A percentile compares a stretch with the other conserved stretches of the same genome.
Conservation (phyloP, 495 filamentous ascomycete genomes). For the Hyaloscypha bicolor region DNA sequence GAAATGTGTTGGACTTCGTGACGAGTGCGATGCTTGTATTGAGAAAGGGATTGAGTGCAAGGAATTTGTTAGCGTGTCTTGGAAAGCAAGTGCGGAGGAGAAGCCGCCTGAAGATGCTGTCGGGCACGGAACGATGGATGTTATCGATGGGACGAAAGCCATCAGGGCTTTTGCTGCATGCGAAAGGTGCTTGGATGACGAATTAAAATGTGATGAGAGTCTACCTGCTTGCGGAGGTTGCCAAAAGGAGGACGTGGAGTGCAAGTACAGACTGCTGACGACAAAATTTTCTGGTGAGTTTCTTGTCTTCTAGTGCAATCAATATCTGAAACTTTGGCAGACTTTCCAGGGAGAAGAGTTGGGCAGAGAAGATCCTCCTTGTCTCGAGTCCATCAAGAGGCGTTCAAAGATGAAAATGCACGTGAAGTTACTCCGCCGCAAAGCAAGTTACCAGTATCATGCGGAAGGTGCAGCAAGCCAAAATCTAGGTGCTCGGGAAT, state of each 20-base stretch:
- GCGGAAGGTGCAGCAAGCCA: neutral
- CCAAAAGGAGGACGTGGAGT: neutral
- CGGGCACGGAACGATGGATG: neutral
- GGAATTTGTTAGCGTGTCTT: neutral
- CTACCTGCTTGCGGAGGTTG: neutral
- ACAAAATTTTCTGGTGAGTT: neutral
- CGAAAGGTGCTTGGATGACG: neutral
- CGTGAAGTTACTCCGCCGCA: neutral
- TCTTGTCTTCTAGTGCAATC: neutral
- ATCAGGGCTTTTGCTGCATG: neutral
- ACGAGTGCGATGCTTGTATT: neutral
- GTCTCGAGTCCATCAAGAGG: neutral
- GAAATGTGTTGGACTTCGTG: neutral
- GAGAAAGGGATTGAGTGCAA: neutral
- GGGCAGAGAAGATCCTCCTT: neutral
- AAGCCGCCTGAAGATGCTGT: neutral
- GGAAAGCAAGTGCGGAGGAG: neutral
- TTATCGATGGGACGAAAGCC: neutral
- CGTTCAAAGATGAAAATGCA: neutral
- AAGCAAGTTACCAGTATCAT: neutral
- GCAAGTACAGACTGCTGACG: neutral
- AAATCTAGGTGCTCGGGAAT: neutral
- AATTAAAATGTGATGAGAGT: neutral
- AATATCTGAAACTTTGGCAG: neutral
- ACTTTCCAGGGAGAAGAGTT: neutral